A percentile compares a stretch with the other conserved stretches of the same genome.
Conservation (phyloP, 352 stramenopile species). For the Globisporangium yorkense region DNA sequence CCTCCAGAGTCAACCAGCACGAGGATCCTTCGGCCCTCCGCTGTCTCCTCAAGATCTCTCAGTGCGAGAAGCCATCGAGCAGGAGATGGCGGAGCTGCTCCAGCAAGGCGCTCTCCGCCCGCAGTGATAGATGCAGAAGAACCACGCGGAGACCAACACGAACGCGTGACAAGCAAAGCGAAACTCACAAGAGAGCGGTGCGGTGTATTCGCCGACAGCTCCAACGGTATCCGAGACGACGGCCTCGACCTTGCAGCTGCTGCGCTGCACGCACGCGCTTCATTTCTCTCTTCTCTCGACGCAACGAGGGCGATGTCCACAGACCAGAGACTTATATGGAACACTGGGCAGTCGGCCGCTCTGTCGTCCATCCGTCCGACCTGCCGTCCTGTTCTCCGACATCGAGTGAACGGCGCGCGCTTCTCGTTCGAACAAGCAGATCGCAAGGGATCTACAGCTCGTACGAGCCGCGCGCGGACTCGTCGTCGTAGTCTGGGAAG, state of each 20-base stretch:
- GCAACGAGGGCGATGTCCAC: neutral
- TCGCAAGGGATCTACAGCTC: conserved; percentile 44
- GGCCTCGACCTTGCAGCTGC: neutral
- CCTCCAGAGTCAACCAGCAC: neutral
- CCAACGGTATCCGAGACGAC: too few species aligned
- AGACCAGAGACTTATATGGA: neutral
- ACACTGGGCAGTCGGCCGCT: neutral
- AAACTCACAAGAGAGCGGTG: neutral
- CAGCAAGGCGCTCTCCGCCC: conserved; percentile 9
- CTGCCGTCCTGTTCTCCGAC: neutral
- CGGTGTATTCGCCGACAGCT: neutral
- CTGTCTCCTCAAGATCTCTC: conserved; percentile 14
- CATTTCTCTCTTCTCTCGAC: neutral
- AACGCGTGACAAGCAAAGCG: neutral
- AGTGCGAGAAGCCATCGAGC: conserved; percentile 29
- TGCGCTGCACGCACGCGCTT: too few species aligned
- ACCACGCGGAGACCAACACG: too few species aligned
- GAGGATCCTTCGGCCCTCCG: neutral
- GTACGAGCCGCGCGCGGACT: conserved; percentile 70
- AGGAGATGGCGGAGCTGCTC: conserved; percentile 28
- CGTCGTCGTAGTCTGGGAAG: conserved; percentile 68
- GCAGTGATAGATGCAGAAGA: too few species aligned
- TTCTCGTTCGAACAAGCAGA: conserved; percentile 1
- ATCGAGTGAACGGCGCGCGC: neutral
- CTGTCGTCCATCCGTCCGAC: neutral